phyloP scores from a whole-genome alignment of 164 flowering plant genomes.

The Saururus chinensis region DNA sequence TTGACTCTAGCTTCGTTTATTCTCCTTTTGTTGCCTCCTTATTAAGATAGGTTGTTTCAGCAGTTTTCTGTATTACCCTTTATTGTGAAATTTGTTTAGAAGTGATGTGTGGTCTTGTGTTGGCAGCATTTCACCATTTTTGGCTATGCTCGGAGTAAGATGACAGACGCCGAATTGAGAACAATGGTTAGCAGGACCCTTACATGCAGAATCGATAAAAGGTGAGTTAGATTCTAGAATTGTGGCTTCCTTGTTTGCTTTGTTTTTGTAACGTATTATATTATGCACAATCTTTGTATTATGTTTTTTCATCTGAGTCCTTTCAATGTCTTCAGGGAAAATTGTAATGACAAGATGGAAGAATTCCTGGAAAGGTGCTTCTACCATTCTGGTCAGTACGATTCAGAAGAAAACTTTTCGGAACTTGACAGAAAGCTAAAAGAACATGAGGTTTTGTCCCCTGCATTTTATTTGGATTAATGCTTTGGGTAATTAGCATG shows the following conservation, averaged over 20 bases:
- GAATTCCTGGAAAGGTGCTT: conserved; percentile 81
- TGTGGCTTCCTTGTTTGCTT: not conserved
- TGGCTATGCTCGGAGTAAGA: conserved; percentile 94
- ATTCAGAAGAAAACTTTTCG: conserved; percentile 59
- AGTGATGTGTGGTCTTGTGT: not conserved
- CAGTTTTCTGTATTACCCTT: not conserved
- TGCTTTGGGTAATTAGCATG: too few relatives aligned
- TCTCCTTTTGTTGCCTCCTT: too few relatives aligned
- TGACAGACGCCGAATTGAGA: conserved; percentile 87
- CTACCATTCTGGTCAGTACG: conserved; percentile 89
- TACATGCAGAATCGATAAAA: conserved; percentile 88
- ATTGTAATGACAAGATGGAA: conserved; percentile 85
- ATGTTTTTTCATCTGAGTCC: not conserved
- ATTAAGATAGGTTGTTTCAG: not conserved
- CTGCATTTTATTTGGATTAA: not conserved
- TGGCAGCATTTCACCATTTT: conserved; percentile 77
- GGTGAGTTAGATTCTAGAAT: conserved; percentile 25
- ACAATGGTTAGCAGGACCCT: conserved; percentile 85
- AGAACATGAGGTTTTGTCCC: conserved; percentile 68
- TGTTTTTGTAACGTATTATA: not conserved
- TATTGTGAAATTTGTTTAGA: not conserved
- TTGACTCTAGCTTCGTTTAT: not conserved
- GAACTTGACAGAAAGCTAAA: conserved; percentile 69
- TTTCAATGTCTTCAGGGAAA: conserved; percentile 41
- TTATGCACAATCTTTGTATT: not conserved